These are phyloP conservation scores for Claviceps quebecensis DNA, from an alignment of 2,329 filamentous ascomycete species.

Conservation along the genomic window DNA sequence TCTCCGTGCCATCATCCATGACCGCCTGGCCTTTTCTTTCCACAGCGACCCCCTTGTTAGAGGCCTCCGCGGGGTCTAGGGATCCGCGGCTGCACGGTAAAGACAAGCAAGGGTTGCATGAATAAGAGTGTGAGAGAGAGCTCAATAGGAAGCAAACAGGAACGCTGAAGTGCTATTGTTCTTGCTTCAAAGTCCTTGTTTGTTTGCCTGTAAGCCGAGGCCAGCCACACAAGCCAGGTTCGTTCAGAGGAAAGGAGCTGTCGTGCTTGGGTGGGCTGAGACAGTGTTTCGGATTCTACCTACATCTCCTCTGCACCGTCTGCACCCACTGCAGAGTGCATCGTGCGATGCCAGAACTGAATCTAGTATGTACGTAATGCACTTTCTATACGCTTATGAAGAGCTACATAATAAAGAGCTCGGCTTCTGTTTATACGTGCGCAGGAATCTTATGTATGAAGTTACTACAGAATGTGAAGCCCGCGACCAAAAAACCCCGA, in stretches of 20 bases:
- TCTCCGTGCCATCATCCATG: neutral
- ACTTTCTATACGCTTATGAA: no score
- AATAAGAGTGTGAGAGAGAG: neutral
- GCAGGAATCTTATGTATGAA: no score
- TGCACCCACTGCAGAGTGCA: neutral
- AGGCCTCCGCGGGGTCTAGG: neutral
- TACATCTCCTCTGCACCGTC: neutral
- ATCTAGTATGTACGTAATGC: neutral
- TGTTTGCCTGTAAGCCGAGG: neutral
- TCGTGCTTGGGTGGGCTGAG: conserved; percentile 1
- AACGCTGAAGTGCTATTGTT: neutral
- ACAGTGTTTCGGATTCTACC: conserved; percentile 1
- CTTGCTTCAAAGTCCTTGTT: neutral
- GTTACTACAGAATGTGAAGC: no score
- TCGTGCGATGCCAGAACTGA: neutral
- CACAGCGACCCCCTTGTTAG: neutral
- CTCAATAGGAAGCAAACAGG: neutral
- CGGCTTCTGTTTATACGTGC: no score
- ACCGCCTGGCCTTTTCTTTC: neutral
- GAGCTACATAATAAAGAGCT: no score
- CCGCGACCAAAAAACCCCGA: no score
- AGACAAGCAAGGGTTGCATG: neutral
- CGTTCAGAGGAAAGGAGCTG: conserved; percentile 1
- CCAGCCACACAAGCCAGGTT: conserved; percentile 3
- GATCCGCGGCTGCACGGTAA: neutral